Base-by-base conservation (phyloP, 202 grass and related monocot genomes). In the Zizania palustris region DNA sequence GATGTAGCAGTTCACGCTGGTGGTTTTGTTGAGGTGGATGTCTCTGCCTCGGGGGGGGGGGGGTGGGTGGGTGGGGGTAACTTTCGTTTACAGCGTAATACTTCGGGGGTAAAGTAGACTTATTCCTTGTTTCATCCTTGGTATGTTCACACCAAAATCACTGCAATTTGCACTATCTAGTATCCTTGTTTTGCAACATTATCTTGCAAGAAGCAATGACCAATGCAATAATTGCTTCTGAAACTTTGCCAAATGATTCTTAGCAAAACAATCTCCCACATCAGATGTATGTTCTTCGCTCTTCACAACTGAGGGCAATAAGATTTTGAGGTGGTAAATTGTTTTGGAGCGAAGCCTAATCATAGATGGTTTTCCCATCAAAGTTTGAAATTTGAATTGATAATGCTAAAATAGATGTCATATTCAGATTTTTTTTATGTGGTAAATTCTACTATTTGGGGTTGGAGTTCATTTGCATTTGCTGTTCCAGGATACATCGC, bases 401-500 rank as follows among this genome's bases (percentile, higher is more conserved):
- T 63, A 63, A 4, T 65, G 39, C 4, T 44, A 33, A 48, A 48
- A 19, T 46, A 58, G 34, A 73, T 46, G 22, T 34, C 20, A 35
- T 35, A 10, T 36, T 55, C 9, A 73, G 18, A 3, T 60, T 65
- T 28, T 67, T 1, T 66, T 28, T 69, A 33, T 33, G 4, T 55
- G 54, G 21, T 73, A 55, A 50, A 44, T 16, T 65, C 36, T 67
- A 33, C 60, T 60, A 13, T 75, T 59, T 66, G 43, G 22, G 35
- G 60, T 43, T 46, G 50, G 35, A 34, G 57, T 58, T 76, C 33
- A 71, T 76, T 74, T 61, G 0, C 49, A 5, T 85, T 15, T 45
- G 16, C 40, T 71, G 11, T 81, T 77, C 14, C 84, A 99, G 96
- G 96, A 76, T 99, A 99, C 54, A 95, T 99, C 53, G 43, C 87